Evolutionary conservation across 305 asterid genomes (phyloP), one percentile per base, ranked within the genome.

Genomic region (Fraxinus paxiana): DNA sequence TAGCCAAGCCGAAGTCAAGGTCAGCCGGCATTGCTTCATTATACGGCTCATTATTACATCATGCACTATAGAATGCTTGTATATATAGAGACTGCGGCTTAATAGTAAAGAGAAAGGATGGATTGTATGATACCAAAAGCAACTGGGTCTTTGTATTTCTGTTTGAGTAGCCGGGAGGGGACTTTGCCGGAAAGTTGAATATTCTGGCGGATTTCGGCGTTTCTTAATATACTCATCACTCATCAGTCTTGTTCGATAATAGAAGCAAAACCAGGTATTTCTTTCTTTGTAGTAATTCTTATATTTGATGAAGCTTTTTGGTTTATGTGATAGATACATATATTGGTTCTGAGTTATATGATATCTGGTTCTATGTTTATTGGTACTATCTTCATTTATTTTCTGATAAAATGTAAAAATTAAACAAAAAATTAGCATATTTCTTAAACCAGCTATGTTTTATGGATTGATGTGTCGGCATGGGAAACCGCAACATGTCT

Each of bases 71-170:
- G 63, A 69, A 69, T 10, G 41, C 20, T 69, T 13, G 34, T 73
- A 73, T 38, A 83, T 81, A 24, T 73, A 69, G 6, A 75, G 38
- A 13, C 34, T 6, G 46, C 17, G 20, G 41, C 35, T 46, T 13
- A 3, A 51, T 6, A 78, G 10, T 79, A 43, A 54, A 80, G 83
- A 79, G 35, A 74, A 72, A 79, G 77, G 41, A 86, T 85, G 88
- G 87, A 77, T 77, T 73, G 48, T 61, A 83, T 81, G 70, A 73
- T 54, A 74, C 67, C 69, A 78, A 34, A 82, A 81, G 79, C 81
- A 51, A 28, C 75, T 72, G 65, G 82, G n/a, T 63, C 20, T 78
- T 33, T 65, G 41, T 35, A 75, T 71, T 72, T 78, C 88, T 51
- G 54, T 51, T 79, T 63, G 5, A 73, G 4, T 37, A 31, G 79